Base-by-base conservation (phyloP, 345 rosid species). In the Eucalyptus dawsonii region DNA sequence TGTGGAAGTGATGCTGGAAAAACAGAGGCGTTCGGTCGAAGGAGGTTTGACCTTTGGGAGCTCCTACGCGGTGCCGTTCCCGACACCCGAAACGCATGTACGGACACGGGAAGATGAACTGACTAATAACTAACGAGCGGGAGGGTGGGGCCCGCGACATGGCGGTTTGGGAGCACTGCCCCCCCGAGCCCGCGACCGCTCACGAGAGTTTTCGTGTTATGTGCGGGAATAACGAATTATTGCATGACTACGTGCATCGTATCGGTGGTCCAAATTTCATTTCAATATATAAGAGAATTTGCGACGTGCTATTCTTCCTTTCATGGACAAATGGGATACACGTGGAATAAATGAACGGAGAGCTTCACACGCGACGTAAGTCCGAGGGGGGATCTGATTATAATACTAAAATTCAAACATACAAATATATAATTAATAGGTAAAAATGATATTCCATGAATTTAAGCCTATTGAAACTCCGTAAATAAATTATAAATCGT, bases 281-380 rank as follows among this genome's bases (percentile, higher is more conserved):
- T 7, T n/a, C 62, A 8, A 15, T 14, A n/a, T n/a, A 1, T 9
- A 15, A 4, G 76, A 8, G 76, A 15, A 2, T 4, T 2, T 0
- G 21, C 76, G 21, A 56, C 62, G 62, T 25, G 13, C 1, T 56
- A 24, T 25, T 56, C 27, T 56, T 56, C 29, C 62, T 56, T 56
- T 56, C 62, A 24, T 56, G 62, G 12, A 25, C 62, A 25, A 25
- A 56, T 1, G 29, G 62, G 3, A 56, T 56, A 5, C 62, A 2
- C 29, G 62, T 56, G 62, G 29, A 56, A 56, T 24, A 11, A 56
- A 4, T 24, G 29, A 56, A 56, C 62, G 29, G 29, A 56, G 0
- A 25, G 29, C 29, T 0, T 56, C 62, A 11, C 14, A 4, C 29
- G 62, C 62, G 27, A 56, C 27, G 29, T 9, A 56, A 4, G 6